phyloP scores from a whole-genome alignment of 2,329 filamentous ascomycete species.

The Penicillium griseofulvum region DNA sequence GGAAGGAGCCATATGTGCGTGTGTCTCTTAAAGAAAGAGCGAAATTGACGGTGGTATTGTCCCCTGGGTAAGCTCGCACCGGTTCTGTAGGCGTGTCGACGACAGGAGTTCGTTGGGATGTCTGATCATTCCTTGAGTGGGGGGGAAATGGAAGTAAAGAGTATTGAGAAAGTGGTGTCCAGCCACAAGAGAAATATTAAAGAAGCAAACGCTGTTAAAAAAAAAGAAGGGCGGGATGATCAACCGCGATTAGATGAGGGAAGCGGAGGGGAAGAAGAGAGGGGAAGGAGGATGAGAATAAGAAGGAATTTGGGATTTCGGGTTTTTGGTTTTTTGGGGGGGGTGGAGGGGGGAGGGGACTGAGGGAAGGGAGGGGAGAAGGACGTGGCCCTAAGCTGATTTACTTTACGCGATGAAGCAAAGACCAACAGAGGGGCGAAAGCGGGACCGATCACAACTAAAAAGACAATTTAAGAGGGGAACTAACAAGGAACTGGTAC shows the following conservation, averaged over 20 bases:
- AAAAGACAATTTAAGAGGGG: background rate
- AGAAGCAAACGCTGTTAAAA: slow-evolving; percentile 16
- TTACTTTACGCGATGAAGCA: slow-evolving; percentile 21
- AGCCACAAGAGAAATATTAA: slow-evolving; percentile 33
- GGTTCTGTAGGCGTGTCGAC: slow-evolving; percentile 43
- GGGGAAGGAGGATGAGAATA: slow-evolving; percentile 18
- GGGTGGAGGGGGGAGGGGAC: slow-evolving; percentile 10
- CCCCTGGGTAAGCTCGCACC: slow-evolving; percentile 43
- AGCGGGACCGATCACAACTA: slow-evolving; percentile 15
- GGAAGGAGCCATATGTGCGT: slow-evolving; percentile 41
- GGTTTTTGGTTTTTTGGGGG: slow-evolving; percentile 12
- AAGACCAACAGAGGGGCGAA: slow-evolving; percentile 16
- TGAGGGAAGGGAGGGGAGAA: slow-evolving; percentile 14
- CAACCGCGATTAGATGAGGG: slow-evolving; percentile 20
- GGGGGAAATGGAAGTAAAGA: slow-evolving; percentile 22
- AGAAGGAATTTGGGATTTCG: slow-evolving; percentile 23
- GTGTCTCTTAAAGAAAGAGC: slow-evolving; percentile 26
- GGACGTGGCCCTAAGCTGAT: slow-evolving; percentile 24
- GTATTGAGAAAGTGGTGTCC: slow-evolving; percentile 32
- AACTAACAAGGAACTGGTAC: background rate
- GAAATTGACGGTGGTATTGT: slow-evolving; percentile 35
- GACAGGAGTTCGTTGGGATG: slow-evolving; percentile 41
- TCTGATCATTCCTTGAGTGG: slow-evolving; percentile 46
- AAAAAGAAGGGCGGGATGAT: slow-evolving; percentile 25
- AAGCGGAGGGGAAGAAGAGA: slow-evolving; percentile 19